These are phyloP conservation scores for Mycena albidolilacea DNA, from an alignment of 768 basidiomycete genomes.

Conservation along the genomic window DNA sequence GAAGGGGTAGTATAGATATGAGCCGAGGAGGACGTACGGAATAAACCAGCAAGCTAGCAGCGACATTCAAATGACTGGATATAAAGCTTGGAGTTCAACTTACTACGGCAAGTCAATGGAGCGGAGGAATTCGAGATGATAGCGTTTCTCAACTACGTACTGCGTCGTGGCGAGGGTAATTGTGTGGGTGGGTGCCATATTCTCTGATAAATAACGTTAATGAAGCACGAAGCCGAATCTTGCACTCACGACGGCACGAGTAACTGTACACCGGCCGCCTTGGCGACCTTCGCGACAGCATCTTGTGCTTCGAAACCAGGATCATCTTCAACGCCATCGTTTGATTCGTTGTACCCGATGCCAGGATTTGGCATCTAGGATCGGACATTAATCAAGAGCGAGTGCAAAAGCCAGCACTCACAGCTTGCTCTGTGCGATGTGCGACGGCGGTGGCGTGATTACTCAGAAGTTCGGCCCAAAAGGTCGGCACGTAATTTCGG, in stretches of 20 bases:
- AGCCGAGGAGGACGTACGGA: not conserved
- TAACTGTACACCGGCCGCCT: not conserved
- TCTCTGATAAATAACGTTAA: not conserved
- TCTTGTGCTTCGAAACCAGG: no score
- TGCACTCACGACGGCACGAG: conserved; percentile 27
- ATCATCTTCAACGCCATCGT: conserved; percentile 2
- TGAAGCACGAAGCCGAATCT: not conserved
- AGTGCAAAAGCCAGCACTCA: conserved; percentile 16
- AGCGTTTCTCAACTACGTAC: conserved; percentile 12
- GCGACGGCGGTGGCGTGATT: no score
- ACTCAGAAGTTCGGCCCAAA: no score
- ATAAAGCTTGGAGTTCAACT: not conserved
- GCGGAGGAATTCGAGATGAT: conserved; percentile 16
- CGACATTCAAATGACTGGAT: not conserved
- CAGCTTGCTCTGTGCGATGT: conserved; percentile 9
- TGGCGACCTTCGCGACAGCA: no score
- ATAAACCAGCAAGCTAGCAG: conserved; percentile 13
- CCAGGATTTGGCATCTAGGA: conserved; percentile 15
- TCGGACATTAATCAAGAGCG: conserved; percentile 12
- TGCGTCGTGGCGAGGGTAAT: not conserved
- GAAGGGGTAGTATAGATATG: not conserved
- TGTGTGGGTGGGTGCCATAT: conserved; percentile 19
- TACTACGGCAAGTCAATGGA: conserved; percentile 7
- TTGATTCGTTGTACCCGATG: conserved; percentile 9
- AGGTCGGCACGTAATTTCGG: no score